Base-by-base conservation (phyloP, 1,139 yeast genomes). In the Spathaspora sp. region DNA sequence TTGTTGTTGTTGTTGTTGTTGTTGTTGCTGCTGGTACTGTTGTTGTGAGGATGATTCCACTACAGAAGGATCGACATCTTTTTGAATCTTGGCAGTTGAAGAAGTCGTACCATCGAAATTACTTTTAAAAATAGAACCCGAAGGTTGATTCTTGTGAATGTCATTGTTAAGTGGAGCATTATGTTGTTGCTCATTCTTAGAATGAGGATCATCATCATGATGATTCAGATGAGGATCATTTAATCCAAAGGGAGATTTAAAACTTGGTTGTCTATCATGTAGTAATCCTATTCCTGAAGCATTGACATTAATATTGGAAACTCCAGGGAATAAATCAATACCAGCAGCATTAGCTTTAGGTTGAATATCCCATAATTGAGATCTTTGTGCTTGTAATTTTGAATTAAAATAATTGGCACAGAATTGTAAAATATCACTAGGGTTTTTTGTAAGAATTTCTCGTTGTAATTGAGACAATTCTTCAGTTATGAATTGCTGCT, bases 361-460 rank as follows among this genome's bases (percentile, higher is more conserved):
- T 56, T 76, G 81, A 51, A 76, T 80, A 41, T 67, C 68, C 81
- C 82, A 81, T 47, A 79, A 68, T 42, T 74, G 75, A 37, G 71
- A 61, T 60, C 90, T 74, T 60, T 84, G 88, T 37, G 78, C 74
- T 54, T 80, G 84, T 50, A 86, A 68, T 53, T 83, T 80, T 43
- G 74, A 63, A 58, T 78, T 78, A 69, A 86, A 86, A 64, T 83
- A 84, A 61, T 82, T 79, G 51, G 88, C 86, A 58, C 91, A 84
- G 65, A 86, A 87, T 61, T 86, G 91, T 51, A 86, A 65, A 26
- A 86, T 71, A 60, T 86, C 91, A 16, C 71, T 64, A 2, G 95
- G 95, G 56, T 83, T 80, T 57, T 81, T 79, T 45, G 76, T 70
- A 45, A 74, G 70, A 51, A 86, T 72, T 61, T 84, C 89, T 57